phyloP scores from a whole-genome alignment of 768 basidiomycete species.

The Lactarius pseudohatsudake region DNA sequence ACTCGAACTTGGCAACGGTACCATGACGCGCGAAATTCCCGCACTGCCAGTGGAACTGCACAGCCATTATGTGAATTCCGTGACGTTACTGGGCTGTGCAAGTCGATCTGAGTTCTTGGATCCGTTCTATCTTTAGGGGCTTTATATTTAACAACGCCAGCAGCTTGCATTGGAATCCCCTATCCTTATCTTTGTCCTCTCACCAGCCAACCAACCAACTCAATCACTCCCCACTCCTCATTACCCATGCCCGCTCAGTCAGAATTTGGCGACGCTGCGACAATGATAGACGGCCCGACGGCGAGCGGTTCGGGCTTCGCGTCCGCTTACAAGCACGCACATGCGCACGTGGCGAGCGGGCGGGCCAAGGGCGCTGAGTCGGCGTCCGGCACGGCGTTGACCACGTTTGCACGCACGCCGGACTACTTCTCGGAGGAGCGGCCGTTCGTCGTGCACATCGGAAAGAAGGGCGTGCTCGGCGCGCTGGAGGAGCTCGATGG shows the following conservation, averaged over 20 bases:
- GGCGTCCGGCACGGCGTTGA: not conserved
- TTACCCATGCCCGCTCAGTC: slow-evolving; percentile 12
- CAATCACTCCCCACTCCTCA: not conserved
- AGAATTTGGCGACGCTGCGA: slow-evolving; percentile 19
- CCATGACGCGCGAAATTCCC: too few relatives aligned
- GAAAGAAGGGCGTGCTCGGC: slow-evolving; percentile 60
- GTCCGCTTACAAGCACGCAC: not conserved
- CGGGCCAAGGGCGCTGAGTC: slow-evolving; percentile 10
- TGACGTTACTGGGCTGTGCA: too few relatives aligned
- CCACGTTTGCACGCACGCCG: slow-evolving; percentile 11
- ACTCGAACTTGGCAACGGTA: too few relatives aligned
- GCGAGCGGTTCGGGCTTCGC: not conserved
- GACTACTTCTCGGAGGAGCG: slow-evolving; percentile 47
- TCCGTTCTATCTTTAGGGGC: too few relatives aligned
- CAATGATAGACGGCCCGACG: slow-evolving; percentile 9
- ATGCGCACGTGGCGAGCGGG: not conserved
- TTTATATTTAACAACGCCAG: not conserved
- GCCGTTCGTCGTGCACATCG: slow-evolving; percentile 71
- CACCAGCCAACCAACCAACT: not conserved
- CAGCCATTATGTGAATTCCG: too few relatives aligned
- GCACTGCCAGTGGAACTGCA: too few relatives aligned
- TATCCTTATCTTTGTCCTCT: not conserved
- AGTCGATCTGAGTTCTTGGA: too few relatives aligned
- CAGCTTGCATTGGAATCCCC: not conserved
- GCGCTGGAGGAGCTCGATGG: slow-evolving; percentile 70